Conservation (phyloP, 768 basidiomycete genomes). For the Boletellus ananas region DNA sequence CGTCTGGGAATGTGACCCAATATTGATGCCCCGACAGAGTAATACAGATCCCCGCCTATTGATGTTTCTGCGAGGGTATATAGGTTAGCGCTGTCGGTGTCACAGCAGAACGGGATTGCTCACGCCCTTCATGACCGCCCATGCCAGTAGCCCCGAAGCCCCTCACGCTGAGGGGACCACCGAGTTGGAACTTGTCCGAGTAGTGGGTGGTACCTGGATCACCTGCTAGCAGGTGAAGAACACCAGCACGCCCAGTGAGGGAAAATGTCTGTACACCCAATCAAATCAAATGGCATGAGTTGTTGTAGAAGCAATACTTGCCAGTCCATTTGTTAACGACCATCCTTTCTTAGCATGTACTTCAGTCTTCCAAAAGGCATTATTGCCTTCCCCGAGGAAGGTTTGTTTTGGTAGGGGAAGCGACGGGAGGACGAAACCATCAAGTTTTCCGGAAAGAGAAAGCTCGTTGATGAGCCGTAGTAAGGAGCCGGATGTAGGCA, state of each 20-base stretch:
- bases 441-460: constrained; percentile 18
- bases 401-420: neutral
- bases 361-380: constrained; percentile 28
- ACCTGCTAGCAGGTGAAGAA: constrained; percentile 60
- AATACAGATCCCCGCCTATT: constrained; percentile 78
- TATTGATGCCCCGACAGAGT: constrained; percentile 72
- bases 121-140: constrained; percentile 74
- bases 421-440: constrained; percentile 11
- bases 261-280: constrained; percentile 61
- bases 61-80: constrained; percentile 60
- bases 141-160: constrained; percentile 72
- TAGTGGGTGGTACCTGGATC: constrained; percentile 45
- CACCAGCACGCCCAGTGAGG: constrained; percentile 65
- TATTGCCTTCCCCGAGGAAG: constrained; percentile 21
- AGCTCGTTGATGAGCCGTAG: constrained; percentile 23
- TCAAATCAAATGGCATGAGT: neutral
- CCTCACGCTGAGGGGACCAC: constrained; percentile 84
- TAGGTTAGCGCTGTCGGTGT: neutral
- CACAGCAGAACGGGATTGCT: constrained; percentile 18
- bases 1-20: constrained; percentile 70
- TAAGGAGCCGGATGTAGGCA: constrained; percentile 24
- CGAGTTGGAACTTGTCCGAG: constrained; percentile 88
- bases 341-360: constrained; percentile 21
- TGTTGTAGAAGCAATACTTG: constrained; percentile 5
- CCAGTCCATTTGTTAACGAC: constrained; percentile 20